Evolutionary conservation across 1,139 yeast genomes (phyloP), one percentile per base, ranked within the genome.

Genomic region (Hyphopichia fennica): DNA sequence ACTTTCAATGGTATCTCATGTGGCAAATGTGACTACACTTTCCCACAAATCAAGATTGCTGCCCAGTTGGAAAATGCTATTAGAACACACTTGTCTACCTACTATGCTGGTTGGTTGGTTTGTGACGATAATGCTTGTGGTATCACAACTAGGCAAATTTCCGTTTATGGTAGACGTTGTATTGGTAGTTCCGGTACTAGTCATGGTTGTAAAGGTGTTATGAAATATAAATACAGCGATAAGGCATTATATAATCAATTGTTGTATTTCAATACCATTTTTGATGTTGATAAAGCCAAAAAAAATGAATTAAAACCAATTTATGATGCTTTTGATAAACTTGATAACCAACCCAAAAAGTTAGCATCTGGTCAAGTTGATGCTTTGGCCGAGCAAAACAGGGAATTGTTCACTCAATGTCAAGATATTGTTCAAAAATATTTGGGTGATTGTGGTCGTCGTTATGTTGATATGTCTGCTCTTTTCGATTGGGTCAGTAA

Each of bases 61-160:
- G 67, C 86, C 5, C 97, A 90, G 62, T 63, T 93, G 36, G 98
- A 91, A 60, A 61, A 69, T 15, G 71, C 81, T 39, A 78, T 93
- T 25, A 75, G 98, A 44, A 65, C 71, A 6, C 88, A 84, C 50
- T 82, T 93, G 39, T 73, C 91, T 0, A 62, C 75, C 33, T 95
- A 91, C 63, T 95, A 95, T 58, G 83, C 87, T 15, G 95, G 93
- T 4, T 84, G 95, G 91, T 68, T 90, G 34, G 69, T 66, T 0
- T 95, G 99, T 65, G 95, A 87, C 58, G 97, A 91, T 53, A 62
- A 81, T 2, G 79, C 95, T 1, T 95, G 99, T 69, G 90, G 87
- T 8, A 72, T 80, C 42, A 74, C 77, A 17, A 91, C 98, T 0
- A 76, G 97, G 48, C 96, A 91, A 57, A 77, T 93, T 19, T 82